phyloP scores from a whole-genome alignment of 495 filamentous ascomycete genomes.

The Haplographium delicatum region DNA sequence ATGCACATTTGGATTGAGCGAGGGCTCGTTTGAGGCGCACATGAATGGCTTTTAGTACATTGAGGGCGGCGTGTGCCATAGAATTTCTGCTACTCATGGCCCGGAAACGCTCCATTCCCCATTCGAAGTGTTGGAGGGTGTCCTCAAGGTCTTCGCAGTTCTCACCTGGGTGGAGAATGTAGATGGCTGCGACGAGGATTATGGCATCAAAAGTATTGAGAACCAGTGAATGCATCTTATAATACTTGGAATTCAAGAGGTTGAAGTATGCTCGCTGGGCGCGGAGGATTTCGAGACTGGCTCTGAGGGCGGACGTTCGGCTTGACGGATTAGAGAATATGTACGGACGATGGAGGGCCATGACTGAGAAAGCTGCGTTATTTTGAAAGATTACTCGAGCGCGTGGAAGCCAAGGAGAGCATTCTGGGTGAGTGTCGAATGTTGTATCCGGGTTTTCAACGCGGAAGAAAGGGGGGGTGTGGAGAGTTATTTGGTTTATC shows the following conservation, averaged over 20 bases:
- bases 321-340: conserved; percentile 51
- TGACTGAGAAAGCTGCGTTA: conserved; percentile 45
- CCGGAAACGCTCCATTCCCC: conserved; percentile 47
- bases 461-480: conserved; percentile 43
- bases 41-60: conserved; percentile 43
- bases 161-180: conserved; percentile 47
- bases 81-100: conserved; percentile 43
- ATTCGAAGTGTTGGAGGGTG: conserved; percentile 46
- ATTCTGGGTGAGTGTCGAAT: conserved; percentile 43
- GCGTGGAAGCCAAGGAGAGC: conserved; percentile 47
- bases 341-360: conserved; percentile 58
- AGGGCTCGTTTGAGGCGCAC: conserved; percentile 41
- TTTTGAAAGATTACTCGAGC: conserved; percentile 43
- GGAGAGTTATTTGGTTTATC: conserved; percentile 39
- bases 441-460: conserved; percentile 49
- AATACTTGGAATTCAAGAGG: conserved; percentile 42
- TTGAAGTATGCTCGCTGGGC: conserved; percentile 48
- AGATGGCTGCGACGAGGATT: conserved; percentile 54
- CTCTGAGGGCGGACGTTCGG: conserved; percentile 47
- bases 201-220: conserved; percentile 59
- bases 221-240: conserved; percentile 51
- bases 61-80: conserved; percentile 47
- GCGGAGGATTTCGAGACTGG: conserved; percentile 48
- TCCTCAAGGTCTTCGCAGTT: conserved; percentile 35
- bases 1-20: conserved; percentile 8